A percentile compares a stretch with the other conserved stretches of the same genome.
phyloP scores from a whole-genome alignment of 148 eudicot genomes.

The Diospyros kaki region DNA sequence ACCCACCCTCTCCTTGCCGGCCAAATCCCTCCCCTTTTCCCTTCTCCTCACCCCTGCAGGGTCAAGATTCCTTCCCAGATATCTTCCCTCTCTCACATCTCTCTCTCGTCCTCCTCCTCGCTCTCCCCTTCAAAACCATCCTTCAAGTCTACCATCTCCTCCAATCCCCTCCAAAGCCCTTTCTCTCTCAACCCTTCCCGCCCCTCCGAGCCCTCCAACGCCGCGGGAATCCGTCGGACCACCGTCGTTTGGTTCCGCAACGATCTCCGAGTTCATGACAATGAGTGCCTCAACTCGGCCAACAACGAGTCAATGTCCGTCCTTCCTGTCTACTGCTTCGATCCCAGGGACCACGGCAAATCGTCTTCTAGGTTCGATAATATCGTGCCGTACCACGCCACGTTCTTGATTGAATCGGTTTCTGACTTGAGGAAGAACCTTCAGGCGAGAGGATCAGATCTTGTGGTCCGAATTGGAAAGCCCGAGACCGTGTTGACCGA shows the following conservation, averaged over 20 bases:
- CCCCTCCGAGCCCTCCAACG: constrained; percentile 67
- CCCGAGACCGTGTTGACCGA: constrained; percentile 77
- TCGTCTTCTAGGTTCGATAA: constrained; percentile 86
- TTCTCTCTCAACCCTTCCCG: constrained; percentile 60
- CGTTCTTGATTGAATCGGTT: constrained; percentile 74
- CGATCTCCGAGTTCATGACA: constrained; percentile 80
- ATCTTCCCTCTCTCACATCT: constrained; percentile 38
- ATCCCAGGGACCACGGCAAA: constrained; percentile 76
- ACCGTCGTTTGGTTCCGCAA: constrained; percentile 87
- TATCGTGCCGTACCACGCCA: constrained; percentile 82
- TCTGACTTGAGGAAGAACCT: constrained; percentile 64
- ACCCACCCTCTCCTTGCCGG: constrained; percentile 46
- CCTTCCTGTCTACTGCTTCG: constrained; percentile 84
- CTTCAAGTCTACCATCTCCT: constrained; percentile 54
- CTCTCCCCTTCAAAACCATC: constrained; percentile 35
- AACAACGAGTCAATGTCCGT: constrained; percentile 73
- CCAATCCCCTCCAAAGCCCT: constrained; percentile 61
- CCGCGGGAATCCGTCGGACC: constrained; percentile 56
- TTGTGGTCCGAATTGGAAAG: constrained; percentile 75
- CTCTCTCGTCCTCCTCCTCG: constrained; percentile 54
- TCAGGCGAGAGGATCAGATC: constrained; percentile 75
- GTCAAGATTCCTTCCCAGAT: constrained; percentile 66
- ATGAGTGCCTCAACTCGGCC: constrained; percentile 68
- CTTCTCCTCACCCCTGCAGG: constrained; percentile 16
- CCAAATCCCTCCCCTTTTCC: constrained; percentile 31